Percentiles rank a stretch among this genome's conserved stretches.
These are phyloP conservation scores for Panus rudis DNA, from an alignment of 768 basidiomycete genomes.

Conservation along the genomic window DNA sequence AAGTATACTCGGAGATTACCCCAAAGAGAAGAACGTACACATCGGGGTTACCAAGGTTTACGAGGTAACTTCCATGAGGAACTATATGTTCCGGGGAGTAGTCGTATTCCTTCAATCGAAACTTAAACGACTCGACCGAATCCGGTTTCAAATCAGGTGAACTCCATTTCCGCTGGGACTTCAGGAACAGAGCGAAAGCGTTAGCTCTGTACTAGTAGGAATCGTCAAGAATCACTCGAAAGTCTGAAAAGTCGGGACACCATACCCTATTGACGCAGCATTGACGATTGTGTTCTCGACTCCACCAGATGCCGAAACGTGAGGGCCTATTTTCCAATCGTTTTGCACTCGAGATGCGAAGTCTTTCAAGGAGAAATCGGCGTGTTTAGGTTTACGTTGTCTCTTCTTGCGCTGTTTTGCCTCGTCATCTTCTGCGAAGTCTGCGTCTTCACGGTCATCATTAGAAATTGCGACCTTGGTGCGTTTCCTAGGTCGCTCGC, in stretches of 20 bases:
- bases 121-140: slow-evolving; percentile 52
- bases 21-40: slow-evolving; percentile 35
- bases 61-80: slow-evolving; percentile 81
- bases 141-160: slow-evolving; percentile 49
- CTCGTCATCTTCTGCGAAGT: too few species aligned
- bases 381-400: too few species aligned
- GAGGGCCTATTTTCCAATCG: slow-evolving; percentile 73
- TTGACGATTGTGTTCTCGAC: slow-evolving; percentile 68
- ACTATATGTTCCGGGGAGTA: slow-evolving; percentile 60
- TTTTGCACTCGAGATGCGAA: slow-evolving; percentile 23
- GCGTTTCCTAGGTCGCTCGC: too few species aligned
- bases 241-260: slow-evolving; percentile 4
- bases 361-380: too few species aligned
- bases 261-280: slow-evolving; percentile 64
- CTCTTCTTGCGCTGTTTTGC: too few species aligned
- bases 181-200: slow-evolving; percentile 78
- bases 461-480: too few species aligned
- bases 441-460: too few species aligned
- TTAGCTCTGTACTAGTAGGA: slow-evolving; percentile 48
- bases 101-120: slow-evolving; percentile 49
- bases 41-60: slow-evolving; percentile 81
- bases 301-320: slow-evolving; percentile 77
- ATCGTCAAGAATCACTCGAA: not conserved
- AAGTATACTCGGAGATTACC: not conserved
- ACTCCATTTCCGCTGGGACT: slow-evolving; percentile 78